phyloP scores from a whole-genome alignment of 75 land plant species.

The Chamaecyparis obtusa region DNA sequence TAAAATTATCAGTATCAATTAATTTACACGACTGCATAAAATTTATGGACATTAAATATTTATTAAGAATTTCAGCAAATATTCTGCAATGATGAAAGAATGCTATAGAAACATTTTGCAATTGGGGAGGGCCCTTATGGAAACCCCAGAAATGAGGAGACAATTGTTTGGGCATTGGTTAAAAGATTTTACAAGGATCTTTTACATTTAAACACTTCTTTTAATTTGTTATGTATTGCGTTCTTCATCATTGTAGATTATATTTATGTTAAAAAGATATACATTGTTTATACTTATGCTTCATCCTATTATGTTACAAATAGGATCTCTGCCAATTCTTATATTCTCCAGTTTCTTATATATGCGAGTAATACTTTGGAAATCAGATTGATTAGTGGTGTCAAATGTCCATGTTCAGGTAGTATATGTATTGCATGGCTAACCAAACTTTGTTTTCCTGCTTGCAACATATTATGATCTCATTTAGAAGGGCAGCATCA shows the following conservation, averaged over 20 bases:
- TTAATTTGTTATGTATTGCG: neutral
- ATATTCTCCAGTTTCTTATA: neutral
- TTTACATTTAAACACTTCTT: neutral
- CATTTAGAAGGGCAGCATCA: conserved; percentile 9
- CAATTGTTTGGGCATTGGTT: neutral
- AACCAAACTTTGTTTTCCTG: neutral
- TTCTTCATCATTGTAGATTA: neutral
- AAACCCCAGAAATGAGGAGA: neutral
- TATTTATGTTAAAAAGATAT: neutral
- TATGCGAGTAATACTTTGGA: neutral
- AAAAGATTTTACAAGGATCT: neutral
- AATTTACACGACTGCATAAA: too few species aligned
- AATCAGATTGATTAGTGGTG: neutral
- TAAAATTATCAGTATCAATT: too few species aligned
- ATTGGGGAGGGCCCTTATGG: neutral
- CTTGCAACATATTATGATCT: neutral
- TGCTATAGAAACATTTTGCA: neutral
- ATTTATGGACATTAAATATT: too few species aligned
- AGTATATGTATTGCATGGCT: neutral
- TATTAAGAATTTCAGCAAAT: too few species aligned
- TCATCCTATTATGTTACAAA: neutral
- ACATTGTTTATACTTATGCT: neutral
- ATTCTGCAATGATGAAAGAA: too few species aligned
- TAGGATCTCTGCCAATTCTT: neutral
- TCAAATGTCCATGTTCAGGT: neutral